A percentile compares a stretch with the other conserved stretches of the same genome.
phyloP scores from a whole-genome alignment of 2,329 filamentous ascomycete genomes.

The Xylariales sp. region DNA sequence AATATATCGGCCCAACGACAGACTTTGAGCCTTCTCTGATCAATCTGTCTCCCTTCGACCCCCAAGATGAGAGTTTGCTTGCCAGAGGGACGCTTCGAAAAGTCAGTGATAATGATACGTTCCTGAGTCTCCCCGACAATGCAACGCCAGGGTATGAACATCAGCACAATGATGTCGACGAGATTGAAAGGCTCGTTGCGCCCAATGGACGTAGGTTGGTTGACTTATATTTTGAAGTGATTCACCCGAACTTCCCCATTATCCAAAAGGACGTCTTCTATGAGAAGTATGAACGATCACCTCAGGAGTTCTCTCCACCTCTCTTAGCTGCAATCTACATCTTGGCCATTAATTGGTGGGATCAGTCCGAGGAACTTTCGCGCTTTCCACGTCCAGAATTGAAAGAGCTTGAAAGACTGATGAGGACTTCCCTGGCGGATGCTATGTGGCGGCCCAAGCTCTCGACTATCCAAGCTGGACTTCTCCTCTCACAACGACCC shows the following conservation, averaged over 20 bases:
- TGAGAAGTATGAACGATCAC: slow-evolving; percentile 70
- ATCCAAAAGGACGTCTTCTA: slow-evolving; percentile 77
- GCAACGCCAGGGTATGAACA: slow-evolving; percentile 69
- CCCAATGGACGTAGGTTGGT: slow-evolving; percentile 74
- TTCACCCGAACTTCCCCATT: slow-evolving; percentile 79
- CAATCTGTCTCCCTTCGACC: slow-evolving; percentile 75
- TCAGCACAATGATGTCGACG: slow-evolving; percentile 62
- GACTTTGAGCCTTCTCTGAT: slow-evolving; percentile 82
- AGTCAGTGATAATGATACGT: slow-evolving; percentile 73
- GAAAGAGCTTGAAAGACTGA: slow-evolving; percentile 67
- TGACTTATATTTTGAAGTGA: slow-evolving; percentile 75
- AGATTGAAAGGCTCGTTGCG: slow-evolving; percentile 70
- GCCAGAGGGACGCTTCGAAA: slow-evolving; percentile 66
- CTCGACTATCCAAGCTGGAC: slow-evolving; percentile 72
- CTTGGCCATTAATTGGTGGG: slow-evolving; percentile 84
- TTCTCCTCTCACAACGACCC: slow-evolving; percentile 69
- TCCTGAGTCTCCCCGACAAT: slow-evolving; percentile 73
- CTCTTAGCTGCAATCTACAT: slow-evolving; percentile 79
- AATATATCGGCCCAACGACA: slow-evolving; percentile 79
- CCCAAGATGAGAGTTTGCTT: slow-evolving; percentile 73
- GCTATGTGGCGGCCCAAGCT: slow-evolving; percentile 80
- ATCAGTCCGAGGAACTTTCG: slow-evolving; percentile 64
- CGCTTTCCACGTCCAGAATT: slow-evolving; percentile 65
- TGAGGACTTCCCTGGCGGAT: slow-evolving; percentile 67
- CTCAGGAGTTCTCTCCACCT: slow-evolving; percentile 70